These are phyloP conservation scores for Mucor indicus DNA, from an alignment of 371 early-diverging fungal genomes.

Conservation along the genomic window DNA sequence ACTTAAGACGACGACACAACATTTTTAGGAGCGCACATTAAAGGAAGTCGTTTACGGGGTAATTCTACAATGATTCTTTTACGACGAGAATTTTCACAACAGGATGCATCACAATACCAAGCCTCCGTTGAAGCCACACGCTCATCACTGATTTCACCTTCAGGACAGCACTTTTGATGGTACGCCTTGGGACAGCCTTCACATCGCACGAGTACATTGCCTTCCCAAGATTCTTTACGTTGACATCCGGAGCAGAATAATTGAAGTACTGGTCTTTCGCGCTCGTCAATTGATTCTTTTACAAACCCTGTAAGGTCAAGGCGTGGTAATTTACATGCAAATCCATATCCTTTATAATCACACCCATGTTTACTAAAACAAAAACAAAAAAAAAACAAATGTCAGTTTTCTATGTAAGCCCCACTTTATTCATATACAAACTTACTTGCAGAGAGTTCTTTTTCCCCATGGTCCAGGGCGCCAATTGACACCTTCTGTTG, in stretches of 20 bases:
- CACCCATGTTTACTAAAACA: slow-evolving; percentile 81
- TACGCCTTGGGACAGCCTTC: slow-evolving; percentile 86
- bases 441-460: slow-evolving; percentile 87
- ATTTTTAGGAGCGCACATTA: slow-evolving; percentile 61
- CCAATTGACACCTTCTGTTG: slow-evolving; percentile 91
- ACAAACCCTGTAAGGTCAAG: slow-evolving; percentile 77
- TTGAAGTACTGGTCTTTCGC: slow-evolving; percentile 86
- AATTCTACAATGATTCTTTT: slow-evolving; percentile 63
- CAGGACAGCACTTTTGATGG: slow-evolving; percentile 67
- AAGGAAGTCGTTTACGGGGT: slow-evolving; percentile 66
- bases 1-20: too few species aligned
- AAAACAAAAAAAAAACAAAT: neutral
- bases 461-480: slow-evolving; percentile 95
- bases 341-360: slow-evolving; percentile 92
- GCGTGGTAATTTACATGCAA: slow-evolving; percentile 84
- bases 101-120: slow-evolving; percentile 74
- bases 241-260: slow-evolving; percentile 81
- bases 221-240: slow-evolving; percentile 60
- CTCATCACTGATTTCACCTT: slow-evolving; percentile 47
- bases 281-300: slow-evolving; percentile 71
- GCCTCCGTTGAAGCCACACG: slow-evolving; percentile 42
- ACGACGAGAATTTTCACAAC: slow-evolving; percentile 63
- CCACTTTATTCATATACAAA: slow-evolving; percentile 1
- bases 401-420: too few species aligned
- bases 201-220: slow-evolving; percentile 74